Conservation (phyloP, 2,329 filamentous ascomycete genomes). For the Colletotrichum theobromicola region DNA sequence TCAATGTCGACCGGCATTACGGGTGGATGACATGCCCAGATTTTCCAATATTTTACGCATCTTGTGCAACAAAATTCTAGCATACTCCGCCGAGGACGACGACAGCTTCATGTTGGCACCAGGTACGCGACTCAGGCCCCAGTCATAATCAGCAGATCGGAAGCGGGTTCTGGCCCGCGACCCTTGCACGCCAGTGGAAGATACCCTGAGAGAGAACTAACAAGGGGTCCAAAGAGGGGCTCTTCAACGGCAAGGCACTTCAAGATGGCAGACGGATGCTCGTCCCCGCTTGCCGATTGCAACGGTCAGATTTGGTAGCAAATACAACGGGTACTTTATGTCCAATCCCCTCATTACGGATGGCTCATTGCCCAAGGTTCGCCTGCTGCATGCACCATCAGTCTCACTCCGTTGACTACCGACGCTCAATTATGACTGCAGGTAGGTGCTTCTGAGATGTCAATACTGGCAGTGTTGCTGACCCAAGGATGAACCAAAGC, state of each 20-base stretch:
- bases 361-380: not conserved
- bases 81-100: not conserved
- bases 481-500: not conserved
- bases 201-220: not conserved
- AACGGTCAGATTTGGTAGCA: not conserved
- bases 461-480: not conserved
- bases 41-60: not conserved
- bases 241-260: not conserved
- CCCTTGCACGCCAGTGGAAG: not conserved
- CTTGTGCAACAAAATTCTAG: not conserved
- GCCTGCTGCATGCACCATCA: not conserved
- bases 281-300: not conserved
- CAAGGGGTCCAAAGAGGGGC: not conserved
- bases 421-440: not conserved
- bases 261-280: not conserved
- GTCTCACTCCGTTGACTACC: not conserved
- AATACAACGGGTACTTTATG: not conserved
- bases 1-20: not conserved
- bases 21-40: accelerated
- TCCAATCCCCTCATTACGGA: not conserved
- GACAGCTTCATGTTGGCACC: not conserved
- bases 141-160: not conserved
- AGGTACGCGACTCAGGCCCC: not conserved
- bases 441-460: not conserved
- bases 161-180: not conserved